Base-by-base conservation (phyloP, 2,329 filamentous ascomycete genomes). In the Myotisia sp. region DNA sequence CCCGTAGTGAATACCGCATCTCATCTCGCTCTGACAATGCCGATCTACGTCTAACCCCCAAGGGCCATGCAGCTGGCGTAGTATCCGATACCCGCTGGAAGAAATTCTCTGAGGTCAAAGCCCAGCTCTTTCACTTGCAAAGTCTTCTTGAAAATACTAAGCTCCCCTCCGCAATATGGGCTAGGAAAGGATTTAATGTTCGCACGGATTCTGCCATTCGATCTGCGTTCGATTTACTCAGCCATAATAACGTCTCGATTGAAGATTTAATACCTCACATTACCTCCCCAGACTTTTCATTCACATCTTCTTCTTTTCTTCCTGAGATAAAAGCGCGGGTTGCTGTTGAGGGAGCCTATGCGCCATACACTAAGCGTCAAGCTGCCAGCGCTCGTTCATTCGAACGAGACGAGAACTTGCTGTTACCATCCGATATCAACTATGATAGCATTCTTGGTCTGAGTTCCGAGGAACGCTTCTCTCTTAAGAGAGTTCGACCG, bases 1-100 rank as follows among this genome's bases (percentile, higher is more conserved):
- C 82, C 4, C 76, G 90, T 43, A 92, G 81, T 60, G 90, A 98
- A 61, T 98, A 92, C 58, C 81, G 90, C 42, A 86, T 98, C 70
- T 83, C 79, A 27, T 75, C 84, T 2, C 79, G 90, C 42, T 79
- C 90, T 29, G 90, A 98, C 62, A 98, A 98, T 52, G 90, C 90
- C 22, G 90, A 98, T 57, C 57, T 79, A 4, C 76, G 90, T 2
- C 72, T 98, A 19, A 95, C 90, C 0, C 66, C 70, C 19, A 77
- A 78, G 53, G 90, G 84, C 6, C 75, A 78, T 37, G 62, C 67
- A 9, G 81, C 77, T 47, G 86, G 87, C 32, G 71, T 90, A 12
- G 75, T 98, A 2, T 65, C 74, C n/a, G 77, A 92, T 47, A 58
- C 59, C 40, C 78, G 90, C 30, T 98, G 90, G 90, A 50, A 54